These are phyloP conservation scores for Aspergillus ochraceoroseus DNA, from an alignment of 2,329 filamentous ascomycete species.

Conservation along the genomic window DNA sequence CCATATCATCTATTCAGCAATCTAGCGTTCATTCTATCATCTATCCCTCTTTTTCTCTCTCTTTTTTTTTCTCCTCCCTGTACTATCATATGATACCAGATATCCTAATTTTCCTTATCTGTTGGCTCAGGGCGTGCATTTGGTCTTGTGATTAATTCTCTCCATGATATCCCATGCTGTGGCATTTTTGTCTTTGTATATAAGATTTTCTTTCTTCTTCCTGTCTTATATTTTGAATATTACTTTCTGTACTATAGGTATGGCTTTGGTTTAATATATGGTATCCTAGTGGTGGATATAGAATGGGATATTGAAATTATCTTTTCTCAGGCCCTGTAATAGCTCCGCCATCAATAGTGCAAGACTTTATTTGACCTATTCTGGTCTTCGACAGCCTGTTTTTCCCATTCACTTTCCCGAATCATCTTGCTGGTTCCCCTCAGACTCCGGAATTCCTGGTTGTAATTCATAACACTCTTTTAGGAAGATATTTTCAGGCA, in stretches of 20 bases:
- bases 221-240: not conserved
- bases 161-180: slow-evolving; percentile 12
- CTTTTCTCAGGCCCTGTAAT: too few species aligned
- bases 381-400: too few species aligned
- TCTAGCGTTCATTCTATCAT: slow-evolving; percentile 13
- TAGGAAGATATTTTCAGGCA: too few species aligned
- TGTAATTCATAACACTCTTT: too few species aligned
- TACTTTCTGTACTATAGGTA: slow-evolving; percentile 1
- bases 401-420: too few species aligned
- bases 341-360: too few species aligned
- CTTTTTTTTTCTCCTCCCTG: not conserved
- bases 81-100: slow-evolving; percentile 11
- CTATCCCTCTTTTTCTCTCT: not conserved
- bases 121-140: slow-evolving; percentile 1
- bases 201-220: not conserved
- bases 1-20: slow-evolving; percentile 19
- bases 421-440: too few species aligned
- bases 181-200: slow-evolving; percentile 4
- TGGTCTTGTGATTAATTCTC: slow-evolving; percentile 2
- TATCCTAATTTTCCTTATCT: not conserved
- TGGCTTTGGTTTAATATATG: not conserved
- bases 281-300: too few species aligned
- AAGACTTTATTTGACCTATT: too few species aligned
- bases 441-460: too few species aligned
- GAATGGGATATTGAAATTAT: too few species aligned